A percentile compares a stretch with the other conserved stretches of the same genome.
Conservation (phyloP, 495 filamentous ascomycete species). For the Penicillium pulvis region DNA sequence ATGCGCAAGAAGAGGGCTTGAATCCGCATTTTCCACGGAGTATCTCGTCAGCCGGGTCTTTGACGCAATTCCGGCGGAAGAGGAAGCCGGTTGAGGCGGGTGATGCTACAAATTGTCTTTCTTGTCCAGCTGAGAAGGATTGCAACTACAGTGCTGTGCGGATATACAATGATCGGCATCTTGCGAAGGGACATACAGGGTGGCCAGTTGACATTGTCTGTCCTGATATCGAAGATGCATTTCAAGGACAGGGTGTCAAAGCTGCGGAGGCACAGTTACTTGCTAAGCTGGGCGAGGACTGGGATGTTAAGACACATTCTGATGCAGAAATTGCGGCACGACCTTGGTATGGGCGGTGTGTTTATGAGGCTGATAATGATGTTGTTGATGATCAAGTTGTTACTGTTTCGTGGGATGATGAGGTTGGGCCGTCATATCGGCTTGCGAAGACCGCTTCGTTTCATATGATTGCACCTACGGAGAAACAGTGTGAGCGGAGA, state of each 20-base stretch:
- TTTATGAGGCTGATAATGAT: constrained; percentile 89
- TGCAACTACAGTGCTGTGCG: constrained; percentile 84
- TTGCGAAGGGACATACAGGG: constrained; percentile 58
- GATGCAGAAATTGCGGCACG: constrained; percentile 55
- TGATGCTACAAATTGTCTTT: constrained; percentile 81
- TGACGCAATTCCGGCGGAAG: constrained; percentile 65
- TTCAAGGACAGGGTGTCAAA: constrained; percentile 14
- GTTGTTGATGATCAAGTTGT: constrained; percentile 90
- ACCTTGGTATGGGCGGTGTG: constrained; percentile 91
- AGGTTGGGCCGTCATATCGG: constrained; percentile 42
- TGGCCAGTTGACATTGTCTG: constrained; percentile 90
- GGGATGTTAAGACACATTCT: constrained; percentile 49
- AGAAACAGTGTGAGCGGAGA: constrained; percentile 80
- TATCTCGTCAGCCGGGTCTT: constrained; percentile 66
- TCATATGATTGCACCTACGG: constrained; percentile 92
- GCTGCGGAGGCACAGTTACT: constrained; percentile 38
- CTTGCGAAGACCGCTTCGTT: constrained; percentile 81
- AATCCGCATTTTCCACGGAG: constrained; percentile 70
- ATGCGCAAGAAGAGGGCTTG: constrained; percentile 23
- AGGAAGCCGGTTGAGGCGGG: constrained; percentile 77
- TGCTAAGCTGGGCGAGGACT: constrained; percentile 63
- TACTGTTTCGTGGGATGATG: constrained; percentile 75
- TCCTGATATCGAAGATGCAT: constrained; percentile 81
- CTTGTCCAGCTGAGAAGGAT: constrained; percentile 67
- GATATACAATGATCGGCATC: constrained; percentile 67